Evolutionary conservation across 495 filamentous ascomycete genomes (phyloP).

Genomic region (Xylaria telfairii): DNA sequence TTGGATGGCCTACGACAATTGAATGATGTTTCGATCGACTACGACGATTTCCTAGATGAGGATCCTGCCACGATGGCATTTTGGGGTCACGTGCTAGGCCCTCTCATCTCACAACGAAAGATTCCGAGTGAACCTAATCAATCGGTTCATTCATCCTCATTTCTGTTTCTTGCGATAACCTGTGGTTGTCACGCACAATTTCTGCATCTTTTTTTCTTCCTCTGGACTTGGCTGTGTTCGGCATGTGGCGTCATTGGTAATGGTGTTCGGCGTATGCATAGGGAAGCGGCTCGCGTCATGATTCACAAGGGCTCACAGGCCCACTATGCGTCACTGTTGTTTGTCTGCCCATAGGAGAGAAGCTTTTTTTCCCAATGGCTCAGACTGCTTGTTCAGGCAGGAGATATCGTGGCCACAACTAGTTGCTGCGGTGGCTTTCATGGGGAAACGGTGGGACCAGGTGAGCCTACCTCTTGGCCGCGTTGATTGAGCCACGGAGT

Average conservation of each 20-base stretch:
- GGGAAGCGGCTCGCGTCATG: constrained; percentile 23
- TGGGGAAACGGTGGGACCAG: constrained; percentile 10
- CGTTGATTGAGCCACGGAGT: constrained; percentile 6
- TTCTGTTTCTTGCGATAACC: constrained; percentile 19
- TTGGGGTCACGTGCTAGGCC: not conserved
- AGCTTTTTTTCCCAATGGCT: constrained; percentile 7
- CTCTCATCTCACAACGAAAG: not conserved
- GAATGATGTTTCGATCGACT: constrained; percentile 34
- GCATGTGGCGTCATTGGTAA: constrained; percentile 25
- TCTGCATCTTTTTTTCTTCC: constrained; percentile 15
- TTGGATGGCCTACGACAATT: constrained; percentile 43
- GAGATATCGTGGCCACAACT: not conserved
- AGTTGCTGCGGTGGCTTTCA: constrained; percentile 21
- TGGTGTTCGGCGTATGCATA: constrained; percentile 28
- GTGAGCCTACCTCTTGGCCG: constrained; percentile 7
- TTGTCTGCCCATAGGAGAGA: constrained; percentile 10
- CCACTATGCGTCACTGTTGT: constrained; percentile 2
- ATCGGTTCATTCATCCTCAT: not conserved
- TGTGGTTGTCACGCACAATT: constrained; percentile 19
- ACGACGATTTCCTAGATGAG: constrained; percentile 25
- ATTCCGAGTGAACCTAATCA: constrained; percentile 8
- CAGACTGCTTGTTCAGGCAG: constrained; percentile 1
- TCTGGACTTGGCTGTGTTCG: constrained; percentile 20
- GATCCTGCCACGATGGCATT: not conserved
- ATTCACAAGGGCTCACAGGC: constrained; percentile 17